Conservation (phyloP, 2,329 filamentous ascomycete species). For the Aspergillus costaricaensis region DNA sequence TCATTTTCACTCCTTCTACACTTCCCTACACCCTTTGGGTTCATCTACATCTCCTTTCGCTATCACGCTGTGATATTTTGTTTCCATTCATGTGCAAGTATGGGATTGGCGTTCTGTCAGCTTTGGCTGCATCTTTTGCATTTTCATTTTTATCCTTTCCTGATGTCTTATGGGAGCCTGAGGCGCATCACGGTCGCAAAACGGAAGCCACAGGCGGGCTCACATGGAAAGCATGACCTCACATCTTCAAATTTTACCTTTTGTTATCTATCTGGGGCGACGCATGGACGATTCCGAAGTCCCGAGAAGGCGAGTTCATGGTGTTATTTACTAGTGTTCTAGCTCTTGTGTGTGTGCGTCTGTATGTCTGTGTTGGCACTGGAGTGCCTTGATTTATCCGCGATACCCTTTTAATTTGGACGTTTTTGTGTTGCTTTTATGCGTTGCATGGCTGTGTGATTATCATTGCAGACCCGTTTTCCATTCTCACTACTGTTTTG, state of each 20-base stretch:
- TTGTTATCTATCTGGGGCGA: conserved; percentile 9
- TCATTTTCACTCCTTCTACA: neutral
- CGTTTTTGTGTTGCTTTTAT: conserved; percentile 19
- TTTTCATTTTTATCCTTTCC: conserved; percentile 14
- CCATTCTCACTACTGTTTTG: conserved; percentile 13
- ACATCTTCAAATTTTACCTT: conserved; percentile 10
- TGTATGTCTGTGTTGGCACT: conserved; percentile 18
- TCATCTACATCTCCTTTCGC: neutral
- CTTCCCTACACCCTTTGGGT: neutral
- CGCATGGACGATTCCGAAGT: conserved; percentile 3
- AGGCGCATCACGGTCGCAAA: conserved; percentile 15
- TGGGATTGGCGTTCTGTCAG: conserved; percentile 23
- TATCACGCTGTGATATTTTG: conserved; percentile 7
- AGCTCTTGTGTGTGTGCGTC: neutral
- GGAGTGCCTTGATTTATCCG: conserved; percentile 25
- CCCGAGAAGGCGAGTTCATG: neutral
- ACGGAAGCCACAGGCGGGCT: conserved; percentile 16
- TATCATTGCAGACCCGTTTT: conserved; percentile 2
- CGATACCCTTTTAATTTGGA: conserved; percentile 29
- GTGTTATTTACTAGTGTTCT: conserved; percentile 10
- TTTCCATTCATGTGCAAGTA: conserved; percentile 22
- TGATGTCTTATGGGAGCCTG: conserved; percentile 11
- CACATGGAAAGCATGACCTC: conserved; percentile 13
- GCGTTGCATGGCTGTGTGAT: conserved; percentile 19
- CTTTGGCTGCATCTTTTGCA: conserved; percentile 14